These are phyloP conservation scores for Eimeria necatrix DNA, from an alignment of 169 alveolate genomes.

Conservation along the genomic window DNA sequence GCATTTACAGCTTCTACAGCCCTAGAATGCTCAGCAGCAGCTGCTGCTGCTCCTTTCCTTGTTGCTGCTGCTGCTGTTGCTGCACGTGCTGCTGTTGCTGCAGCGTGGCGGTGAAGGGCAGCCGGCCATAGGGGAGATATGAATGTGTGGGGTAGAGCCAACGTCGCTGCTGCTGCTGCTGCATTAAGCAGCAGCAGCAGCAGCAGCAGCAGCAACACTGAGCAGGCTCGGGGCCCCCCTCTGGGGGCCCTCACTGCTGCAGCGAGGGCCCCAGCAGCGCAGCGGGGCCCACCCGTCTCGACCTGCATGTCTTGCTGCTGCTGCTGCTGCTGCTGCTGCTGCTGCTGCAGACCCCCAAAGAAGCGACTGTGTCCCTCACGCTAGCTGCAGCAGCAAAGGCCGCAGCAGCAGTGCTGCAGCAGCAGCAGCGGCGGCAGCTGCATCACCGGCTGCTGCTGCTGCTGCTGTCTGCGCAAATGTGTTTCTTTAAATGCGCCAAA, in stretches of 20 bases:
- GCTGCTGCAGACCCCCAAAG: no score
- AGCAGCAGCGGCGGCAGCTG: no score
- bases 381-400: no score
- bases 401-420: no score
- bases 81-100: neutral
- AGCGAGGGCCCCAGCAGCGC: neutral
- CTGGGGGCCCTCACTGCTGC: no score
- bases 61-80: constrained; percentile 9
- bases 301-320: no score
- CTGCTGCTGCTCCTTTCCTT: neutral
- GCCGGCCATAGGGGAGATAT: neutral
- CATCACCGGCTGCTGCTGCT: no score
- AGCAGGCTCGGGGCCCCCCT: no score
- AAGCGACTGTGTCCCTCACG: no score
- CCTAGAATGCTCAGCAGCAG: neutral
- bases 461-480: no score
- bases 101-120: neutral
- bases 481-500: no score
- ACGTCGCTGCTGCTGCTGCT: neutral
- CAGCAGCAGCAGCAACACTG: neutral
- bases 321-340: no score
- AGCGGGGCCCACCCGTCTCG: neutral
- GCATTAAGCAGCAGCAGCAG: neutral
- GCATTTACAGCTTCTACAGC: constrained; percentile 47
- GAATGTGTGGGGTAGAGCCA: neutral